A percentile compares a stretch with the other conserved stretches of the same genome.
These are phyloP conservation scores for Sphaerobolus stellatus DNA, from an alignment of 1,284 basidiomycete species.

Conservation along the genomic window DNA sequence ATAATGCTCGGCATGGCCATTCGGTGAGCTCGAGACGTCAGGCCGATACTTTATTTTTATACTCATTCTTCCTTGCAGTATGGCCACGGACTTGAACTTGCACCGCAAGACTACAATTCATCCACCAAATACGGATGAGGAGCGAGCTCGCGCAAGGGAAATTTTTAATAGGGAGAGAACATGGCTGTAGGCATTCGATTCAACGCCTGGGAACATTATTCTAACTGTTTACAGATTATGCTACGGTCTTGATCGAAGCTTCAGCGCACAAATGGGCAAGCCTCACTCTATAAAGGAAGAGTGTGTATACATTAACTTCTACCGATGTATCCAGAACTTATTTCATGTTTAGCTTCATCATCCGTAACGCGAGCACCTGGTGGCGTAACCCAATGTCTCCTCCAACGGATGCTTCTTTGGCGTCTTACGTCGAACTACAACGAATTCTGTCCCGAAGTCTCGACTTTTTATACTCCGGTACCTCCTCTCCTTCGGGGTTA, in stretches of 20 bases:
- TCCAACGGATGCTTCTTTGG: constrained; percentile 62
- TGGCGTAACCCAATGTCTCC: constrained; percentile 60
- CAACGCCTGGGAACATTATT: background rate
- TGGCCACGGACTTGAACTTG: constrained; percentile 95
- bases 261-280: constrained; percentile 92
- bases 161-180: constrained; percentile 93
- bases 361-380: constrained; percentile 80
- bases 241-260: constrained; percentile 86
- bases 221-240: constrained; percentile 48
- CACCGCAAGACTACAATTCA: constrained; percentile 78
- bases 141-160: constrained; percentile 71
- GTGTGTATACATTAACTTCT: constrained; percentile 48
- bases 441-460: constrained; percentile 85
- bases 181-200: constrained; percentile 59
- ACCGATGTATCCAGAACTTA: constrained; percentile 6
- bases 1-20: constrained; percentile 84
- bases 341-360: constrained; percentile 78
- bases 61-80: constrained; percentile 45
- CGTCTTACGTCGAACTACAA: constrained; percentile 78
- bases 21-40: constrained; percentile 46
- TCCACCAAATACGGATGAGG: constrained; percentile 73
- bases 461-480: constrained; percentile 87
- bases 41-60: constrained; percentile 15
- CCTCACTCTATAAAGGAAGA: constrained; percentile 83
- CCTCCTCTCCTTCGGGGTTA: constrained; percentile 78